Evolutionary conservation across 768 basidiomycete species (phyloP).

Genomic region (Boletus sp.): DNA sequence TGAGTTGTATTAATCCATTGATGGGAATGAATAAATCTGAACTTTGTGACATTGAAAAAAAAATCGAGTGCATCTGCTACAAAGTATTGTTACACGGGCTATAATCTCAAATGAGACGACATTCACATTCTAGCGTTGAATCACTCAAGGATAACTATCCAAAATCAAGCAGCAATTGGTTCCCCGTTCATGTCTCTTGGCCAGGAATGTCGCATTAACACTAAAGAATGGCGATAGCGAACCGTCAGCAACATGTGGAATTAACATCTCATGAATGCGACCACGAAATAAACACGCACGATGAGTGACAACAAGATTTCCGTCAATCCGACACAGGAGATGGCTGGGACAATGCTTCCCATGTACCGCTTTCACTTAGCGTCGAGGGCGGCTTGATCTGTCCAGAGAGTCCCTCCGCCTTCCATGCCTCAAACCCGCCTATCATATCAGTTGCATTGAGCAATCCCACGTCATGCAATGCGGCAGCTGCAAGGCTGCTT

Average conservation of each 20-base stretch:
- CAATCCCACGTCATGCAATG: conserved; percentile 67
- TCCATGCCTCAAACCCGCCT: conserved; percentile 75
- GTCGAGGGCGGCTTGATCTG: conserved; percentile 36
- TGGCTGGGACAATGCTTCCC: conserved; percentile 29
- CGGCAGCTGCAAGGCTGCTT: conserved; percentile 67
- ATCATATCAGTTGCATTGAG: conserved; percentile 75
- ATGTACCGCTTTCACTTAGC: conserved; percentile 26
- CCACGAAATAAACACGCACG: no score
- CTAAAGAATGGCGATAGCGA: background rate
- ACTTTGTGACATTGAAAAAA: no score
- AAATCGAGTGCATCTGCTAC: background rate
- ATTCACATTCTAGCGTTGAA: background rate
- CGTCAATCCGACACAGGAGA: conserved; percentile 24
- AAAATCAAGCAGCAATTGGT: background rate
- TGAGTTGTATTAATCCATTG: background rate
- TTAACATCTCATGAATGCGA: background rate
- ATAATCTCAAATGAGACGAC: background rate
- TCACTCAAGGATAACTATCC: background rate
- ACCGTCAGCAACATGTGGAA: background rate
- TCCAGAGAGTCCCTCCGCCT: conserved; percentile 58
- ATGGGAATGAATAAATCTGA: background rate
- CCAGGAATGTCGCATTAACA: background rate
- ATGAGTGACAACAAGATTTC: no score
- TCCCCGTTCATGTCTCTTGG: background rate
- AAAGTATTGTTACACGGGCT: background rate